Base-by-base conservation (phyloP, 164 flowering plant genomes). In the Liquidambar formosana region DNA sequence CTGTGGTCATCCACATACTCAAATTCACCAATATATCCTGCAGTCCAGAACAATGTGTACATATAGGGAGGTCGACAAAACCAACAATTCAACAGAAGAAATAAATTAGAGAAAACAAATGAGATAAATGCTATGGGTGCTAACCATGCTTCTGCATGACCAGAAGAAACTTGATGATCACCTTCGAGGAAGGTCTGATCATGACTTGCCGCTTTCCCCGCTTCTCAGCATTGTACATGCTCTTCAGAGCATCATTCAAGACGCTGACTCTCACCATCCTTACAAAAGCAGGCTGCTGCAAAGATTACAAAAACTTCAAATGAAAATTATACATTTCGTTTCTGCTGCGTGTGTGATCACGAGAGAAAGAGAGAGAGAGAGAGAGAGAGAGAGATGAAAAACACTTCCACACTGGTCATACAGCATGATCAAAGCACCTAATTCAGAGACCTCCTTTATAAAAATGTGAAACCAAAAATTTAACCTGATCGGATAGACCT, bases 151-250 rank as follows among this genome's bases (percentile, higher is more conserved):
- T 77, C 69, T 77, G 77, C 80, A 77, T 77, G 59, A 77, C 76
- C 22, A 69, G 48, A 46, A 77, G 74, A 46, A 77, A 77, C 71
- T 77, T 77, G 47, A 77, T 73, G 57, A 77, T 66, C 48, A 75
- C 73, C 64, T 73, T 72, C 15, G 75, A 72, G 26, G 82, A 79
- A 14, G 82, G 82, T 54, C 82, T 62, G 48, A 79, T 76, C 82
- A 79, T 59, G 56, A 76, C 82, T 59, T 76, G 82, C 19, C 82
- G 63, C 69, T 76, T 79, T 11, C 82, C 82, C 18, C 77, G 63
- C 68, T 79, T 76, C 77, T 76, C 82, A 14, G 82, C 82, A 69
- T 79, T 79, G 70, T 75, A 72, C 75, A 79, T 79, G 75, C 82
- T 76, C 54, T 79, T 79, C 23, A 79, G 77, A 65, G 82, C 79